Percentiles rank a stretch among this genome's conserved stretches.
Evolutionary conservation across 768 basidiomycete genomes (phyloP).

Genomic region (Thelephora aurantiotincta): DNA sequence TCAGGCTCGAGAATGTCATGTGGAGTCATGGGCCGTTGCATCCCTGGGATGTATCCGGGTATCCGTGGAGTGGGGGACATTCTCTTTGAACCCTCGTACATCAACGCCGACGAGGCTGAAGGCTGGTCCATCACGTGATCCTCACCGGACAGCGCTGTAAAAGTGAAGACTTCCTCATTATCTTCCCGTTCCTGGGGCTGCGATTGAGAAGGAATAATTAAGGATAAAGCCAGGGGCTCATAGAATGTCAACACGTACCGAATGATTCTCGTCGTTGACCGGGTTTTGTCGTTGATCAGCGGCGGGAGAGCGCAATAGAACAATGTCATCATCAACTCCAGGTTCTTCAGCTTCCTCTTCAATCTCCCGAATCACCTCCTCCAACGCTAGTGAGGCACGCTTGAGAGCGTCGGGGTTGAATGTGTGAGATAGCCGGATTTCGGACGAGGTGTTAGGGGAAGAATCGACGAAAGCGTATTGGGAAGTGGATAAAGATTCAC

Average conservation of each 20-base stretch:
- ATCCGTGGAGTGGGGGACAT: constrained; percentile 38
- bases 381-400: constrained; percentile 61
- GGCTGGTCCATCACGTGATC: constrained; percentile 20
- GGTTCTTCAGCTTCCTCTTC: constrained; percentile 49
- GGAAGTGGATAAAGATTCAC: constrained; percentile 26
- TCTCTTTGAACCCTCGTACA: constrained; percentile 24
- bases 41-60: constrained; percentile 81
- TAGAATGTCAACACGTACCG: background rate
- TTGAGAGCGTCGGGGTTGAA: constrained; percentile 37
- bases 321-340: constrained; percentile 37
- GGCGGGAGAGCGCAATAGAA: constrained; percentile 48
- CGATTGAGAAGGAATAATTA: no score
- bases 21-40: constrained; percentile 88
- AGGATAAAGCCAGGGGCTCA: no score
- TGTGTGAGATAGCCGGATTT: constrained; percentile 30
- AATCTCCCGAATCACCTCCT: constrained; percentile 63
- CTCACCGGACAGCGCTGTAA: constrained; percentile 61
- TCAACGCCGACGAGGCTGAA: no score
- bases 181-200: no score
- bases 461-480: constrained; percentile 9
- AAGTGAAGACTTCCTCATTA: constrained; percentile 17
- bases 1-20: constrained; percentile 55
- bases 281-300: background rate
- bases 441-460: constrained; percentile 16
- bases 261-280: background rate